Evolutionary conservation across 371 early-diverging fungal genomes (phyloP).

Genomic region (Zychaea mexicana): DNA sequence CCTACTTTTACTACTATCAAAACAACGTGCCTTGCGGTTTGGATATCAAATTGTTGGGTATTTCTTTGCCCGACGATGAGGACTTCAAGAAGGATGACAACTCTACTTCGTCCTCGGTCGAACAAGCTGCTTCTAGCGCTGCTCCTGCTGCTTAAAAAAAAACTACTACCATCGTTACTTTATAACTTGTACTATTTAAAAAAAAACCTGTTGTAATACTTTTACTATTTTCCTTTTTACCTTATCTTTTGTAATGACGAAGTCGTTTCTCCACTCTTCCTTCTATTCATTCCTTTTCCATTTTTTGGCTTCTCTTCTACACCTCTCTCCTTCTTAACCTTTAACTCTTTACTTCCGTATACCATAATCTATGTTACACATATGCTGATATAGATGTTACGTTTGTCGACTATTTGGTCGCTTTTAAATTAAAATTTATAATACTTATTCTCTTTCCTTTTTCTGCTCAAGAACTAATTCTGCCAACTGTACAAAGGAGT

Average conservation of each 20-base stretch:
- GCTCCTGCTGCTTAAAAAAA: not conserved
- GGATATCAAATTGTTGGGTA: constrained; percentile 15
- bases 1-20: constrained; percentile 35
- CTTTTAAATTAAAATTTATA: not conserved
- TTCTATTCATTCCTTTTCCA: not conserved
- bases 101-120: not conserved
- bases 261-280: not conserved
- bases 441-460: not conserved
- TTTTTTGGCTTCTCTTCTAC: no score
- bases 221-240: not conserved
- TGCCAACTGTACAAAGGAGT: constrained; percentile 1
- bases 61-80: constrained; percentile 11
- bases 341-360: not conserved
- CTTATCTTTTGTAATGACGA: not conserved
- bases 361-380: not conserved
- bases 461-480: not conserved
- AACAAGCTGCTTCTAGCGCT: constrained; percentile 1
- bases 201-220: not conserved
- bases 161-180: not conserved
- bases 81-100: not conserved
- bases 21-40: constrained; percentile 25
- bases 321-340: no score
- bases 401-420: not conserved
- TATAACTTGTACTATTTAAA: not conserved
- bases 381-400: not conserved